Percentiles rank a stretch among this genome's conserved stretches.
phyloP scores from a whole-genome alignment of 179 eudicot species.

The Camellia oleifera region DNA sequence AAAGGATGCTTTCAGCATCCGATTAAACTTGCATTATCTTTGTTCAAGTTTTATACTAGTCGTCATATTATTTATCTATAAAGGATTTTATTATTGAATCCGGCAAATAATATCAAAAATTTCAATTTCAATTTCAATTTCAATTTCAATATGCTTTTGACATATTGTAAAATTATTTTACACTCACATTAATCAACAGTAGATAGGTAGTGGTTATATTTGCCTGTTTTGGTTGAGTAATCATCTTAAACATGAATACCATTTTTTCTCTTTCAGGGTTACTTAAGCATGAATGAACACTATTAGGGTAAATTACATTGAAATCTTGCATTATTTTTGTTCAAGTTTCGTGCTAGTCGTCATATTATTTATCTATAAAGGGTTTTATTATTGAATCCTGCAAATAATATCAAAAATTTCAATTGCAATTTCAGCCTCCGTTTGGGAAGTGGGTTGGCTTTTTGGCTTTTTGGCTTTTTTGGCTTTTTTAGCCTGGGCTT shows the following conservation, averaged over 20 bases:
- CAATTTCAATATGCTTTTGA: too few species aligned
- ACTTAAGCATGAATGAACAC: too few species aligned
- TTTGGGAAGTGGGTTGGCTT: too few species aligned
- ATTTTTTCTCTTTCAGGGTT: too few species aligned
- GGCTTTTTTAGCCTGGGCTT: too few species aligned
- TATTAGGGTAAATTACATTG: not conserved
- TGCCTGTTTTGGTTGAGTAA: slow-evolving; percentile 7
- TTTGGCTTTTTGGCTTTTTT: too few species aligned
- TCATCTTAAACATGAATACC: slow-evolving; percentile 9
- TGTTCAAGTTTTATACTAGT: slow-evolving; percentile 1
- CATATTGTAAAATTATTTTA: too few species aligned
- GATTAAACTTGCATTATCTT: slow-evolving; percentile 15
- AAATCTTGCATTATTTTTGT: slow-evolving; percentile 12
- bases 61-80: not conserved
- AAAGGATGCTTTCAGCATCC: not conserved
- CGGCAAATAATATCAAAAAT: not conserved
- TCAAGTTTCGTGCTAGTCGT: slow-evolving; percentile 1
- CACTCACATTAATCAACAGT: too few species aligned
- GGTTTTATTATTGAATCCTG: not conserved
- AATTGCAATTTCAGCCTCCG: too few species aligned
- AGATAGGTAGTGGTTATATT: too few species aligned
- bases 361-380: not conserved
- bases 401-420: too few species aligned
- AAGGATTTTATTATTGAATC: not conserved
- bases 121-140: too few species aligned